Conservation (phyloP, 768 basidiomycete species). For the Kwoniella heveanensis region DNA sequence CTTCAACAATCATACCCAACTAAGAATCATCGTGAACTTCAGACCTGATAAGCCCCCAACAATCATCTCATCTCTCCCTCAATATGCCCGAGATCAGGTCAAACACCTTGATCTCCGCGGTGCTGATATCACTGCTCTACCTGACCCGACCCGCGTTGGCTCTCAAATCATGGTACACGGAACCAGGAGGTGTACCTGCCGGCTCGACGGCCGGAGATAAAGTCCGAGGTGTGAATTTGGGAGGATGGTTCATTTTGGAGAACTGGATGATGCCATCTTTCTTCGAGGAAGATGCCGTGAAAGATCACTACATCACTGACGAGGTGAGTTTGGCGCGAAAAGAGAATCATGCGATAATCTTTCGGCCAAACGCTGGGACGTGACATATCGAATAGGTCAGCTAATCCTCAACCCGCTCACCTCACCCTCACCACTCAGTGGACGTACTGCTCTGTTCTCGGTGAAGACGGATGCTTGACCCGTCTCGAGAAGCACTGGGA, state of each 20-base stretch:
- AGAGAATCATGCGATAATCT: too few species aligned
- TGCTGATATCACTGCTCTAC: constrained; percentile 14
- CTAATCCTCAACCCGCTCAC: too few species aligned
- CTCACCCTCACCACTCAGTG: constrained; percentile 32
- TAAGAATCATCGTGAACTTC: too few species aligned
- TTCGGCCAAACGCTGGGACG: too few species aligned
- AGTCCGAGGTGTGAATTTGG: constrained; percentile 45
- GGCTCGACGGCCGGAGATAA: constrained; percentile 41
- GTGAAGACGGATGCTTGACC: constrained; percentile 32
- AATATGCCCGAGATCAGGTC: constrained; percentile 8
- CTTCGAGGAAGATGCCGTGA: constrained; percentile 30
- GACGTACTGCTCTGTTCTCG: constrained; percentile 38
- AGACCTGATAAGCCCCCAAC: too few species aligned
- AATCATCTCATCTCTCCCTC: neutral
- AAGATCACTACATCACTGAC: constrained; percentile 28
- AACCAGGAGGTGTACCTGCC: constrained; percentile 36
- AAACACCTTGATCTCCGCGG: neutral
- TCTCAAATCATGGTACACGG: constrained; percentile 43
- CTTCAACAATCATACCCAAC: too few species aligned
- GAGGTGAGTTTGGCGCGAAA: constrained; percentile 32
- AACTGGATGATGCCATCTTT: constrained; percentile 51
- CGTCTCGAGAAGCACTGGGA: constrained; percentile 44
- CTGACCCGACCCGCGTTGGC: constrained; percentile 10
- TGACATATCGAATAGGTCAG: too few species aligned
- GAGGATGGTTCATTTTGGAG: constrained; percentile 49